Evolutionary conservation across 805 yeast genomes (phyloP), one percentile per base, ranked within the genome.

Genomic region (Cyberlindnera saturnus): DNA sequence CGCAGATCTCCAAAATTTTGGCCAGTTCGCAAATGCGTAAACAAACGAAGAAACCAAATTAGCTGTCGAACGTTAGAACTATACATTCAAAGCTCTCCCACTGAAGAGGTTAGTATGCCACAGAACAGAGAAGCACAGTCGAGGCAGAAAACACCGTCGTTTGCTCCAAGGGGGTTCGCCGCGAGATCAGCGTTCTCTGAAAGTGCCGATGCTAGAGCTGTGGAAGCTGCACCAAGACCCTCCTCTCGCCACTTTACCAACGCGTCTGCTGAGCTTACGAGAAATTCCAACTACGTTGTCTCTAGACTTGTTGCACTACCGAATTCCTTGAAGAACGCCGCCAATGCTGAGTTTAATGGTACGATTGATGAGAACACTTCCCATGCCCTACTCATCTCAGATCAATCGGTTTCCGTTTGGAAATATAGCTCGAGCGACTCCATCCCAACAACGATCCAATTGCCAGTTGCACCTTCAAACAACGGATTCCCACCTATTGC

Each of bases 321-420:
- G 1, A 38, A 32, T 11, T 48, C 42, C 5, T 40, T 58, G 4
- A 47, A 44, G 28, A 36, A 34, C 7, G 13, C 43, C 2, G 32
- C 35, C 7, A 36, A 38, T 13, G 30, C 45, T 2, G 10, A 20
- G 2, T 47, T 54, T 44, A 28, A 57, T 42, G 61, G 64, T 44
- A 39, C 60, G 44, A 49, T 59, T 47, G 66, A 64, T 57, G 56
- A 60, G 8, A 40, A 34, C 1, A 53, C 64, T 5, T 43, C 51
- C 10, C 61, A 58, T 45, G 62, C 63, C 1, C 49, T 64, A 11
- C 48, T 63, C 28, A 46, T 50, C 15, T 41, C 56, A 14, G 69
- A 66, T n/a, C 62, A 70, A 19, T 66, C 76, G 31, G 70, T 83
- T 17, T 71, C 75, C 52, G 81, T 82, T 6, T 89, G 95, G 90